phyloP scores from a whole-genome alignment of 495 filamentous ascomycete species.

The Podospora didyma region DNA sequence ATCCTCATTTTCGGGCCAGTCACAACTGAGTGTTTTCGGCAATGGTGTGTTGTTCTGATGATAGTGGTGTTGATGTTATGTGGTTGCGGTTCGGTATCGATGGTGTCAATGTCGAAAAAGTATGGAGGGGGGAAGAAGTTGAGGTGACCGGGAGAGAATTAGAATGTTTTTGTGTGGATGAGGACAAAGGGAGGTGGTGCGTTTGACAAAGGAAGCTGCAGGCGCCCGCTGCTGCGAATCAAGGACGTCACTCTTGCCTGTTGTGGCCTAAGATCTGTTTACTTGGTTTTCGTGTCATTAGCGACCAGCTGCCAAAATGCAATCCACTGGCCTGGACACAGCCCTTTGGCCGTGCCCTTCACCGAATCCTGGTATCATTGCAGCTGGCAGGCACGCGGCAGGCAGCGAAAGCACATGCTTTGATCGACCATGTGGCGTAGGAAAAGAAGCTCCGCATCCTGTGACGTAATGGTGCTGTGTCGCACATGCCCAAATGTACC shows the following conservation, averaged over 20 bases:
- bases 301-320: background rate
- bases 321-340: too few relatives aligned
- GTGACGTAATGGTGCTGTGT: conserved; percentile 8
- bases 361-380: too few relatives aligned
- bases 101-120: background rate
- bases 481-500: background rate
- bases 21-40: conserved; percentile 12
- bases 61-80: conserved; percentile 8
- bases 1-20: conserved; percentile 61
- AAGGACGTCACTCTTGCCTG: conserved; percentile 25
- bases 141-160: background rate
- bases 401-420: too few relatives aligned
- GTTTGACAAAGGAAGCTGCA: conserved; percentile 1
- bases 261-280: conserved; percentile 4
- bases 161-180: background rate
- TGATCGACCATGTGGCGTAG: background rate
- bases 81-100: background rate
- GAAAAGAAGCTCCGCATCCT: background rate
- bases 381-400: too few relatives aligned
- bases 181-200: conserved; percentile 3
- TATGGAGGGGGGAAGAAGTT: background rate
- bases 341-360: too few relatives aligned
- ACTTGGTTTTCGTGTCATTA: background rate
- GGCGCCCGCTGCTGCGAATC: conserved; percentile 9
- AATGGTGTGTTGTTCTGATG: conserved; percentile 1